phyloP scores from a whole-genome alignment of 1,284 basidiomycete genomes.

The Ganoderma multipileum region DNA sequence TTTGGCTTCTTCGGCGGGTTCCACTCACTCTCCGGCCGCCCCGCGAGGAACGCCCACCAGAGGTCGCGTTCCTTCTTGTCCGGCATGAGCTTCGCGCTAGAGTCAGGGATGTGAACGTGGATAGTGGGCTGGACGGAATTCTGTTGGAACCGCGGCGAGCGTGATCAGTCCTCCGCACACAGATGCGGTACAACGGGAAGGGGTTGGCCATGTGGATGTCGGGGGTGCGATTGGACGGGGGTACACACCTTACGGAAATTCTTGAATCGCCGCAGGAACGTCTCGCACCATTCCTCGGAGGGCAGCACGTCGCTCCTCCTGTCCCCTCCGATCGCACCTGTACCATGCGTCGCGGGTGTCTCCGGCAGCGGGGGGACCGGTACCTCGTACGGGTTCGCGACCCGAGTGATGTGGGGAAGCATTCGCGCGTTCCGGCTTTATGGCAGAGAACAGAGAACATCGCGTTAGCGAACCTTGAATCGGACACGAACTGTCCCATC shows the following conservation, averaged over 20 bases:
- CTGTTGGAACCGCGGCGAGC: slow-evolving; percentile 43
- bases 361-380: slow-evolving; percentile 26
- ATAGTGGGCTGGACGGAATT: slow-evolving; percentile 70
- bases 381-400: slow-evolving; percentile 68
- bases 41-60: slow-evolving; percentile 82
- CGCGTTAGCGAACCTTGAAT: neutral
- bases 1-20: slow-evolving; percentile 56
- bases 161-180: neutral
- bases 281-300: slow-evolving; percentile 66
- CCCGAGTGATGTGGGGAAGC: slow-evolving; percentile 68
- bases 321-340: slow-evolving; percentile 27
- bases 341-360: neutral
- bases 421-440: slow-evolving; percentile 69
- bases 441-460: slow-evolving; percentile 9
- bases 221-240: no score
- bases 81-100: slow-evolving; percentile 54
- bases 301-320: slow-evolving; percentile 53
- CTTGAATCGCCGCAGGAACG: slow-evolving; percentile 62
- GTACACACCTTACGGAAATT: slow-evolving; percentile 67
- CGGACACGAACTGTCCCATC: neutral
- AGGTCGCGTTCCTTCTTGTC: slow-evolving; percentile 72
- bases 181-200: neutral
- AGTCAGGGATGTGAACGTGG: slow-evolving; percentile 45
- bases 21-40: slow-evolving; percentile 73
- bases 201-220: neutral